Evolutionary conservation across 2,329 filamentous ascomycete species (phyloP), one percentile per base, ranked within the genome.

Genomic region (Fusarium haematococcum): DNA sequence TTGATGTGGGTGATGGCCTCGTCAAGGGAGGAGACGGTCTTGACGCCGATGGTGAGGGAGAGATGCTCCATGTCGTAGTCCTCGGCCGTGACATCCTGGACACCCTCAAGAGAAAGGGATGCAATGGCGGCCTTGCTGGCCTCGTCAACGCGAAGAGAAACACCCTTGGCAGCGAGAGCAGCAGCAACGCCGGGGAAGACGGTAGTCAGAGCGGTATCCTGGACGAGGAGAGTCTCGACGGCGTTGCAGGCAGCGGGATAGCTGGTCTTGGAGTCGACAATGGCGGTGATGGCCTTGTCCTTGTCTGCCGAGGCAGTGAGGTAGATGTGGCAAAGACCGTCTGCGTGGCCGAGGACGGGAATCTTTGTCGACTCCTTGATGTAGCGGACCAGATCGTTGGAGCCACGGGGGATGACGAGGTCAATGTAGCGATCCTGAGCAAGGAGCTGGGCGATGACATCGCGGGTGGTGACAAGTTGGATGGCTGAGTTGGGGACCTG

Each of bases 171-270:
- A 6, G 94, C 84, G 1, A 99, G 89, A 2, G 93, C 93, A 69
- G 89, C 82, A n/a, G 93, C 95, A 16, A 97, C 91, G 2, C 83
- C 79, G 1, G 95, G 93, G 50, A 98, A 89, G 41, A 94, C 81
- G 5, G 89, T 92, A 37, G 83, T 80, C 4, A 98, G 86, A 1
- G 92, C 92, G 18, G 89, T 84, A 70, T 94, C 88, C 77, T 98
- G 92, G 6, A 98, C 93, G 20, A 99, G 90, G 11, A 99, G 88
- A 2, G 95, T 97, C 85, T 99, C 97, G n/a, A 95, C 85, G 48
- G 93, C 92, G 85, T 99, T 99, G 87, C 97, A 99, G 16, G 96
- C 97, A 41, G 97, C 97, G 2, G 96, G 95, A 80, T 99, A 99
- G 83, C 93, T 94, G 30, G 94, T 95, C 85, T 99, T 99, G 56